Evolutionary conservation across 257 asterid genomes (phyloP), one percentile per base, ranked within the genome.

Genomic region (Solanum lignicaule): DNA sequence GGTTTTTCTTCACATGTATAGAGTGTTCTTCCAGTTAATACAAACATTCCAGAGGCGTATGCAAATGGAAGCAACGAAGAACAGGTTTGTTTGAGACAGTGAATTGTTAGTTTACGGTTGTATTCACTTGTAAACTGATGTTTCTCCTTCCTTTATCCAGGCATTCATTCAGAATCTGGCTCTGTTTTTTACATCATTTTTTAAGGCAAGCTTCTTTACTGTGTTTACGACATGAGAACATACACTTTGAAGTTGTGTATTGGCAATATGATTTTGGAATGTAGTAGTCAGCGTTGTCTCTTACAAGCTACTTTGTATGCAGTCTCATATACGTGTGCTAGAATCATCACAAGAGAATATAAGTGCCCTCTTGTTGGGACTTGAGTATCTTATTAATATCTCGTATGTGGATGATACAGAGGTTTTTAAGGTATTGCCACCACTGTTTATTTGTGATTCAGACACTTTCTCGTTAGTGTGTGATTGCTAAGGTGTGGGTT

Each of bases 351-450:
- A 90, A 91, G 99, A 97, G 90, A 94, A 93, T 91, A 91, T 93
- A 86, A 92, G 84, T 91, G 92, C 94, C 38, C 91, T 97, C 87
- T 90, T 95, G 86, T 81, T 89, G 91, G 99, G 99, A 62, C 98
- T 97, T 60, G 99, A 97, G 86, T 97, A 96, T 93, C 96, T 97
- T 87, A 94, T 96, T 88, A 91, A 89, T 87, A 96, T 95, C 87
- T 97, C 99, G 13, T 97, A 97, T 74, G 99, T 97, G 82, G 99
- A 97, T 87, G 99, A 97, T 91, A 97, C 97, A 43, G 99, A 97
- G 90, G 99, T 97, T 91, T 97, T 97, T 88, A 97, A 97, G 99
- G 99, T 97, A 93, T 85, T 36, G 43, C 55, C 46, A 18, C 43
- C 39, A 48, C 69, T 48, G 86, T 48, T 48, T 82, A n/a, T 82